Base-by-base conservation (phyloP, 2,329 filamentous ascomycete genomes). In the Trichoderma hamatum region DNA sequence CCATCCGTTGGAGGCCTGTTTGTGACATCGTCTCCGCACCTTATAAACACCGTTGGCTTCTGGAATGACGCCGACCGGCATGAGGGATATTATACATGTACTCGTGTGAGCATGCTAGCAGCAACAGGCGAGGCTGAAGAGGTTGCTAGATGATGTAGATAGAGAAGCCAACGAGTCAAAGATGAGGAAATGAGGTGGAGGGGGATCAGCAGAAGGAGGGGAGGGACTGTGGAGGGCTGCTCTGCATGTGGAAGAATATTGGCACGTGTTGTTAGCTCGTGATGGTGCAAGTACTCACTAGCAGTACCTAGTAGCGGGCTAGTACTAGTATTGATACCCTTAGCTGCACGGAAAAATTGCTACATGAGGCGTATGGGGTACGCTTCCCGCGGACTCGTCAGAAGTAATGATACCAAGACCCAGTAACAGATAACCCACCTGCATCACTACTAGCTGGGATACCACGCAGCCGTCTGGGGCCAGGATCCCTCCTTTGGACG, bases 1-100 rank as follows among this genome's bases (percentile, higher is more conserved):
- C 61, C 39, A 43, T n/a, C 39, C 61, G 32, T 64, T 64, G 61
- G 61, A 64, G 61, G 61, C 61, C 61, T 64, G 34, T 43, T 39
- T 32, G 51, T 14, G 51, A 19, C 19, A 55, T 55, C 52, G 28
- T 28, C 51, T 54, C 26, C 51, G 36, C 24, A 3, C 21, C 26
- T 19, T 9, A 11, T 10, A 19, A 49, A 28, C 26, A 9, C 51
- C 51, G 24, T 19, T 54, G 46, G 46, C 46, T 49, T 49, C 46
- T 49, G 19, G 46, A 49, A 49, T 49, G 46, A 10, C n/a, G 3
- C 46, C 46, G 46, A 49, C 46, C 46, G 46, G 16, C 46, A 49
- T 24, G 46, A 49, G 46, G 46, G n/a, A 49, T 24, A 49, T 46
- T n/a, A n/a, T n/a, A n/a, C n/a, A 46, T 14, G 3, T 46, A 46